Base-by-base conservation (phyloP, 306 rosid species). In the Leucaena leucocephala region DNA sequence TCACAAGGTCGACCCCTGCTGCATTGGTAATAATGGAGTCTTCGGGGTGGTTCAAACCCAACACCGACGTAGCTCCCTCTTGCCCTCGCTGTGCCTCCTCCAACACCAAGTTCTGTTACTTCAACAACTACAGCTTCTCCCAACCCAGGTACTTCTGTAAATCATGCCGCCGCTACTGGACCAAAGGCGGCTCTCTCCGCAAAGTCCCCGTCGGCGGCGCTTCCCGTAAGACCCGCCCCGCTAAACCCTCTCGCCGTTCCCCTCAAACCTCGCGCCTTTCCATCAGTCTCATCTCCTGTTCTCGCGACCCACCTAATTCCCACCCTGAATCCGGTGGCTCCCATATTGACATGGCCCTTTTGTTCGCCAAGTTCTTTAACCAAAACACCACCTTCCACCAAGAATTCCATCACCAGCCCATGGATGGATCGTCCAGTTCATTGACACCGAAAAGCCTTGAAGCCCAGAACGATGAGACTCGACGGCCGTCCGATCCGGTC, bases 41-140 rank as follows among this genome's bases (percentile, higher is more conserved):
- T 1, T 64, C 69, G 3, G 19, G 44, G 22, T 35, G 69, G 69
- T 0, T 11, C 7, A 11, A 8, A 14, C 22, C 22, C 44, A 36
- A 16, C 21, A 64, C 15, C 2, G 68, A 62, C 2, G 21, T 8
- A 64, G 44, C 97, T 34, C 98, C 97, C 2, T 89, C 85, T 65
- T 94, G 98, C 68, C 97, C 98, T 14, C 90, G 98, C 0, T 92
- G 97, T 63, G 91, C 97, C 50, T 92, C 98, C 42, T 62, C 91
- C 85, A 91, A 91, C 89, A 94, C 98, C 43, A 94, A 94, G 73
- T 94, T 94, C 84, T 94, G 98, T 63, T 94, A 92, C 82, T 94
- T 91, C 97, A 94, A 94, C 85, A 94, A 94, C 89, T 94, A 94
- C 89, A 92, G 98, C 87, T 79, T 88, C 43, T 94, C 98, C 0